Conservation (phyloP, 23 red algal species). For the Cyanidioschyzon merolae region DNA sequence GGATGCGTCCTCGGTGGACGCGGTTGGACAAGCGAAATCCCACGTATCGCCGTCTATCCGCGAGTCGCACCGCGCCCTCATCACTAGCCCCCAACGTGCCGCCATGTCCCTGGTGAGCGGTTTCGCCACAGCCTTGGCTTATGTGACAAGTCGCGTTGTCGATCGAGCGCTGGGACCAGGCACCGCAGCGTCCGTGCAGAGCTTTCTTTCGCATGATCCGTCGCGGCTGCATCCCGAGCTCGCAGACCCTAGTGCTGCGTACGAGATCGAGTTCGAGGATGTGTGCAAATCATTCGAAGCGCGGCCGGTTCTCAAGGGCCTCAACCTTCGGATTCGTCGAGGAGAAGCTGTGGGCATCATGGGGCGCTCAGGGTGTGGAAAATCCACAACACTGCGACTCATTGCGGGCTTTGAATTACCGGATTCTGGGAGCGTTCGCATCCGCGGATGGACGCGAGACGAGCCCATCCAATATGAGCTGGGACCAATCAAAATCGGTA, state of each 20-base stretch:
- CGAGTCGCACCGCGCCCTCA: too few relatives aligned
- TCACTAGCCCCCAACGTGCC: too few relatives aligned
- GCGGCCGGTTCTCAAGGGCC: constrained; percentile 30
- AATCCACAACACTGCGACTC: constrained; percentile 55
- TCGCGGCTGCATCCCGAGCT: background rate
- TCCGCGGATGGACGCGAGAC: constrained; percentile 30
- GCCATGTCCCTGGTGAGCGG: background rate
- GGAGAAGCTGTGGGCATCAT: constrained; percentile 65
- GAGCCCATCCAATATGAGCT: constrained; percentile 13
- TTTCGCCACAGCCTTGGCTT: background rate
- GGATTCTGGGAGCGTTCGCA: constrained; percentile 33
- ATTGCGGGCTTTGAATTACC: constrained; percentile 62
- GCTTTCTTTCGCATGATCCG: background rate
- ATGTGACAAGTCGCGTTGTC: background rate
- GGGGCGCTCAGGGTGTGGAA: constrained; percentile 69
- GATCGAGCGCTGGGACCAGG: background rate
- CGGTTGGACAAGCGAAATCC: too few relatives aligned
- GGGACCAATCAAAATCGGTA: constrained; percentile 22
- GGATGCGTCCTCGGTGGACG: too few relatives aligned
- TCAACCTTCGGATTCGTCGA: constrained; percentile 32
- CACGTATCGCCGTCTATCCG: too few relatives aligned
- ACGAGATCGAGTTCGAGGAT: background rate
- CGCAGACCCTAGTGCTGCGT: background rate
- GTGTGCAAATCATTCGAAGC: constrained; percentile 18
- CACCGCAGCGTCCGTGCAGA: background rate